Conservation (phyloP, 2,329 filamentous ascomycete species). For the Lasiodiplodia sp. region DNA sequence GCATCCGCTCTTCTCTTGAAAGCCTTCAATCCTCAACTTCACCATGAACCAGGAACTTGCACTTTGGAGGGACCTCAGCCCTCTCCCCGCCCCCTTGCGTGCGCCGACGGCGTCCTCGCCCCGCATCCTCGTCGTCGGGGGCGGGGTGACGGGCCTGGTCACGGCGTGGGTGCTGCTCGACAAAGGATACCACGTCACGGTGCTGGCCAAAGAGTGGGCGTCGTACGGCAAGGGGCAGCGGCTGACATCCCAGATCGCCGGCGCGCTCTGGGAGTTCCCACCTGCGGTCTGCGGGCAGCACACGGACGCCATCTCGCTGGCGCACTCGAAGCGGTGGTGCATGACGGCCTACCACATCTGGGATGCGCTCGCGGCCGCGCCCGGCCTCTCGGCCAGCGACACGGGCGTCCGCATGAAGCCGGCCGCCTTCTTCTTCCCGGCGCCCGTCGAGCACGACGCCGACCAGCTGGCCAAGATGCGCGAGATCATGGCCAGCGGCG, state of each 20-base stretch:
- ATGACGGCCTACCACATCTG: slow-evolving; percentile 54
- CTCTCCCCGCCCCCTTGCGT: slow-evolving; percentile 18
- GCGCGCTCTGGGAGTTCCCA: slow-evolving; percentile 57
- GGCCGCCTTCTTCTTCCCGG: slow-evolving; percentile 51
- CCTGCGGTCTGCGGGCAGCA: slow-evolving; percentile 56
- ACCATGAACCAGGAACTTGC: not conserved
- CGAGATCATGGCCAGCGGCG: slow-evolving; percentile 50
- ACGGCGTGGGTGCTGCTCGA: slow-evolving; percentile 55
- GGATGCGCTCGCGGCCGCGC: slow-evolving; percentile 48
- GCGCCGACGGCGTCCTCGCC: slow-evolving; percentile 25
- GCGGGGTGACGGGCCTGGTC: slow-evolving; percentile 41
- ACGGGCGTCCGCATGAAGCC: slow-evolving; percentile 49
- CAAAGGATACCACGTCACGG: slow-evolving; percentile 54
- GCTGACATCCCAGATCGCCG: slow-evolving; percentile 57
- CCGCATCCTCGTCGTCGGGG: slow-evolving; percentile 39
- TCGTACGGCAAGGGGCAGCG: slow-evolving; percentile 44
- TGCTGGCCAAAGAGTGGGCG: slow-evolving; percentile 54
- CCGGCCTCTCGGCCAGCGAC: slow-evolving; percentile 38
- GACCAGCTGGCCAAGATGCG: slow-evolving; percentile 49
- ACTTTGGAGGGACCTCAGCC: slow-evolving; percentile 29
- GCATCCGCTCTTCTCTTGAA: too few relatives aligned
- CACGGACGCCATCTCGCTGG: slow-evolving; percentile 50
- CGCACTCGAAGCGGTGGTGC: slow-evolving; percentile 51
- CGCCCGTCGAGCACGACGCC: slow-evolving; percentile 43
- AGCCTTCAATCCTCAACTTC: too few relatives aligned